phyloP scores from a whole-genome alignment of 2,329 filamentous ascomycete genomes.

The Didymella glomerata region DNA sequence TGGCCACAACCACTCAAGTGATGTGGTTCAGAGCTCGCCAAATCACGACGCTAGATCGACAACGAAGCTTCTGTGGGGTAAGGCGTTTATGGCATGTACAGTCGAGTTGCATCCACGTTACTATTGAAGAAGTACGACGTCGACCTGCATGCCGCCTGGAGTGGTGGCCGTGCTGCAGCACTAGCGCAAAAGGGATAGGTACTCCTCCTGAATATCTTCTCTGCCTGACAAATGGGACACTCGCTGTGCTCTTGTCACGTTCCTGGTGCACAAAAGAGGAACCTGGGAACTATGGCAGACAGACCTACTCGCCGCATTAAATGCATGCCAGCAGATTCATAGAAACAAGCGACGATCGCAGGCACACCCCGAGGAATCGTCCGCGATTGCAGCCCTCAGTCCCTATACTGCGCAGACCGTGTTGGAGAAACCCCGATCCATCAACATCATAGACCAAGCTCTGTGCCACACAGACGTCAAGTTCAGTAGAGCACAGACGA shows the following conservation, averaged over 20 bases:
- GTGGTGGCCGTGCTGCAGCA: conserved; percentile 44
- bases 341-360: too few species aligned
- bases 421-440: too few species aligned
- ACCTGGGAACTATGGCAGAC: background rate
- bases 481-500: too few species aligned
- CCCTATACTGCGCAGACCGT: too few species aligned
- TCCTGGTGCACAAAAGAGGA: conserved; percentile 1
- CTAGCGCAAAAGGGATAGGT: conserved; percentile 46
- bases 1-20: conserved; percentile 29
- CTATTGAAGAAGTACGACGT: conserved; percentile 39
- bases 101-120: conserved; percentile 13
- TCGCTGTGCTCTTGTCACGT: conserved; percentile 7
- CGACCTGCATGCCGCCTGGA: conserved; percentile 40
- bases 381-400: too few species aligned
- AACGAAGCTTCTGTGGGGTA: conserved; percentile 14
- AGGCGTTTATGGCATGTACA: background rate
- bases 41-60: conserved; percentile 26
- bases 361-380: background rate
- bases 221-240: conserved; percentile 18
- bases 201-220: conserved; percentile 34
- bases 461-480: too few species aligned
- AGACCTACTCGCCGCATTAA: too few species aligned
- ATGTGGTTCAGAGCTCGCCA: conserved; percentile 45
- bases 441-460: too few species aligned
- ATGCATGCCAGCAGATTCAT: too few species aligned